These are phyloP conservation scores for Teunomyces aglyptinius DNA, from an alignment of 805 yeast genomes.

Conservation along the genomic window DNA sequence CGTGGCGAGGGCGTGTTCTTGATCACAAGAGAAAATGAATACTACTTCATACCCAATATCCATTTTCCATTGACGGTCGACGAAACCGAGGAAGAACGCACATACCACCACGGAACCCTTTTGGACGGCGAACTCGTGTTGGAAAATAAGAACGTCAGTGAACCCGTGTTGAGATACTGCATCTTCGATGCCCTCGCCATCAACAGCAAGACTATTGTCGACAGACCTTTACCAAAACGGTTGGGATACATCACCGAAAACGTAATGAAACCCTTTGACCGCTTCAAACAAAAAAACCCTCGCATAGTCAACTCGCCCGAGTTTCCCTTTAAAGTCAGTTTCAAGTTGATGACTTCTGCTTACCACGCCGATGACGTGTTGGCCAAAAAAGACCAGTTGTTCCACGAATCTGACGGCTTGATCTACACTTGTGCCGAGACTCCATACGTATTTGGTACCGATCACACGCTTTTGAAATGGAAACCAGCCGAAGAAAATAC, in stretches of 20 bases:
- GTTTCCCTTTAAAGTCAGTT: slow-evolving; percentile 82
- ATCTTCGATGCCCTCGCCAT: slow-evolving; percentile 90
- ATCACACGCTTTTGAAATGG: slow-evolving; percentile 86
- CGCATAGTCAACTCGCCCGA: slow-evolving; percentile 58
- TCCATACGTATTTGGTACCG: slow-evolving; percentile 88
- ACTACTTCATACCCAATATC: slow-evolving; percentile 73
- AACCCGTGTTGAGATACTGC: slow-evolving; percentile 60
- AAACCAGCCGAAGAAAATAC: slow-evolving; percentile 96
- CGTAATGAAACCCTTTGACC: slow-evolving; percentile 78
- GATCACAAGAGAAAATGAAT: slow-evolving; percentile 86
- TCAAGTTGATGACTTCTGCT: slow-evolving; percentile 85
- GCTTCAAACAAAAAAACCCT: slow-evolving; percentile 66
- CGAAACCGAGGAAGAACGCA: slow-evolving; percentile 43
- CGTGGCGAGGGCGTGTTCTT: slow-evolving; percentile 87
- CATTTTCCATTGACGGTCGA: slow-evolving; percentile 68
- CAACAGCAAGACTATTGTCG: slow-evolving; percentile 69
- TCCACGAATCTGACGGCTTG: slow-evolving; percentile 91
- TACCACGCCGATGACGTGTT: slow-evolving; percentile 77
- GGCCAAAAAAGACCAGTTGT: slow-evolving; percentile 63
- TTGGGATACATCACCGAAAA: slow-evolving; percentile 82
- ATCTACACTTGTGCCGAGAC: slow-evolving; percentile 89
- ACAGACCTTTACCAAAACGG: slow-evolving; percentile 73
- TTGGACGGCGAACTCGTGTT: slow-evolving; percentile 93
- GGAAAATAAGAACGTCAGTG: slow-evolving; percentile 60
- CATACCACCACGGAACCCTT: slow-evolving; percentile 81